These are phyloP conservation scores for Licmophora abbreviata DNA, from an alignment of 108 stramenopile species.

Conservation along the genomic window DNA sequence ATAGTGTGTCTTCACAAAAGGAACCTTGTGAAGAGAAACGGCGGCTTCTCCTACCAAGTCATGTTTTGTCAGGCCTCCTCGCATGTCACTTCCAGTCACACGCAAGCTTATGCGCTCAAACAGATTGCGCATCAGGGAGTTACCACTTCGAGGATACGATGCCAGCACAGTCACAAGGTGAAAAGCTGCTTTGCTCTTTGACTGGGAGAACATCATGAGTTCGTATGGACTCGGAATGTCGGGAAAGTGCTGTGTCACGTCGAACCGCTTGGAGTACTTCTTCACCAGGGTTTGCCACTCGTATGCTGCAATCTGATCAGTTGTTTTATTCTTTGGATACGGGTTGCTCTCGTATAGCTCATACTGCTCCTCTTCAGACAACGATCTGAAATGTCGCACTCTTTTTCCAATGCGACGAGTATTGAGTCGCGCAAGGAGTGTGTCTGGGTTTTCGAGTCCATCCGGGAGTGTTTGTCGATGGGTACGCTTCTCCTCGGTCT, in stretches of 20 bases:
- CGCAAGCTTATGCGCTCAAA: conserved; percentile 65
- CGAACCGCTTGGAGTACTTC: no score
- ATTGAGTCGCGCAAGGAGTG: conserved; percentile 61
- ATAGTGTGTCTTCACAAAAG: conserved; percentile 83
- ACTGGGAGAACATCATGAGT: conserved; percentile 21
- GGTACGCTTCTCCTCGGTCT: no score
- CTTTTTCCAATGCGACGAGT: conserved; percentile 43
- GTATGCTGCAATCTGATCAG: conserved; percentile 26
- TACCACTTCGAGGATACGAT: conserved; percentile 88
- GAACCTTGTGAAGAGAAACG: conserved; percentile 13
- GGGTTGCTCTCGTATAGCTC: conserved; percentile 18
- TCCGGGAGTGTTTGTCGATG: no score
- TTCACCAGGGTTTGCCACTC: conserved; percentile 25
- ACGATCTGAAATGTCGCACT: neutral
- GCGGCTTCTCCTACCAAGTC: conserved; percentile 84
- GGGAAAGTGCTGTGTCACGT: conserved; percentile 1
- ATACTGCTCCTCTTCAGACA: conserved; percentile 7
- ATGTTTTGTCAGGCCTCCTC: conserved; percentile 56
- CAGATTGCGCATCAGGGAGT: conserved; percentile 71
- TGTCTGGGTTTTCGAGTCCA: conserved; percentile 55
- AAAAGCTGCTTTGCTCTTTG: conserved; percentile 2
- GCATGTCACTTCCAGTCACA: conserved; percentile 90
- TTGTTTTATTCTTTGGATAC: no score
- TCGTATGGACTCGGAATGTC: conserved; percentile 27
- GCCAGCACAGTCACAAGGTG: conserved; percentile 35